These are phyloP conservation scores for Gossypium trilobum DNA, from an alignment of 441 rosid species.

Conservation along the genomic window DNA sequence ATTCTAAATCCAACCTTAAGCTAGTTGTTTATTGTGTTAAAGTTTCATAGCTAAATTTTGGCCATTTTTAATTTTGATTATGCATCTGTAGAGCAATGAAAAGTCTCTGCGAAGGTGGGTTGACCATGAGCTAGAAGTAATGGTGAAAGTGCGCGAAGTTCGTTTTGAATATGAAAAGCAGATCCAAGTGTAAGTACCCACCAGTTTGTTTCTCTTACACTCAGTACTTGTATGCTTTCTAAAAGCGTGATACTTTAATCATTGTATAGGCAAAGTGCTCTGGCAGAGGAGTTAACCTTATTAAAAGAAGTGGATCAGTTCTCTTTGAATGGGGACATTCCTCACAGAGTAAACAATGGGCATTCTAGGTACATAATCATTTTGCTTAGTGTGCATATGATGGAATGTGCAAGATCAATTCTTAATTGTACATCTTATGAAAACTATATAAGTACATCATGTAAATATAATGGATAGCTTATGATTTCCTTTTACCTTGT, in stretches of 20 bases:
- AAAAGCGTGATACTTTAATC: slow-evolving; percentile 3
- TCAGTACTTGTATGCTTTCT: slow-evolving; percentile 3
- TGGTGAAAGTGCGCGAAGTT: slow-evolving; percentile 50
- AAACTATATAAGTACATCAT: slow-evolving; percentile 7
- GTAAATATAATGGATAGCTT: background rate
- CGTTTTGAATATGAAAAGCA: slow-evolving; percentile 51
- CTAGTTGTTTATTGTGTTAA: slow-evolving; percentile 7
- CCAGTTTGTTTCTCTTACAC: slow-evolving; percentile 15
- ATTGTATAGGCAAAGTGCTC: slow-evolving; percentile 39
- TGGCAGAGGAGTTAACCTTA: slow-evolving; percentile 49
- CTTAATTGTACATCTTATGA: background rate
- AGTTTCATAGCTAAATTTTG: slow-evolving; percentile 7
- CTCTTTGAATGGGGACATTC: slow-evolving; percentile 34
- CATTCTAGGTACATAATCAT: slow-evolving; percentile 34
- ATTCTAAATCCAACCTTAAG: background rate
- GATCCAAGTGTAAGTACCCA: slow-evolving; percentile 48
- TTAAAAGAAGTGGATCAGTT: slow-evolving; percentile 43
- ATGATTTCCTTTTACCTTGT: slow-evolving; percentile 21
- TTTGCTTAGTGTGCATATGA: background rate
- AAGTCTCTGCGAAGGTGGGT: slow-evolving; percentile 47
- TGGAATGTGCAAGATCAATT: background rate
- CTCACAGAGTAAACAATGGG: slow-evolving; percentile 37
- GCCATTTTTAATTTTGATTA: slow-evolving; percentile 6
- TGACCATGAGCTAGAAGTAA: slow-evolving; percentile 52
- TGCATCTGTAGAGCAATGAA: slow-evolving; percentile 36